Conservation (phyloP, 306 rosid species). For the Prinsepia uniflora region DNA sequence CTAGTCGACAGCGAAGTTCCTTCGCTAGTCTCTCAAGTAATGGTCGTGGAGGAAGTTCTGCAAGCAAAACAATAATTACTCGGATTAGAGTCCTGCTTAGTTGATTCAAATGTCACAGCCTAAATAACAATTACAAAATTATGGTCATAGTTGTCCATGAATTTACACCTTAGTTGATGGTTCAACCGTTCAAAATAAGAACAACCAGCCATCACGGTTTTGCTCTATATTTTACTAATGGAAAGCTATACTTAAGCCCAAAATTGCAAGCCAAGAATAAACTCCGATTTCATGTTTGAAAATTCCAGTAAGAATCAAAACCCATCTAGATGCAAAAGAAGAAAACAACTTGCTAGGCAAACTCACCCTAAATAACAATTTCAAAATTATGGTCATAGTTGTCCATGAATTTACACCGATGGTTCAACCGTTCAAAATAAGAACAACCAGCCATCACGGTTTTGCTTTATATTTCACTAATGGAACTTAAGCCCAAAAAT, state of each 20-base stretch:
- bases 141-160: background rate
- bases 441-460: background rate
- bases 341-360: slow-evolving; percentile 2
- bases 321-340: background rate
- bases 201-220: background rate
- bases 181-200: slow-evolving; percentile 8
- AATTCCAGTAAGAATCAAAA: background rate
- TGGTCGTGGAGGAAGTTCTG: slow-evolving; percentile 96
- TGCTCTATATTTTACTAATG: background rate
- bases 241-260: background rate
- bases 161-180: background rate
- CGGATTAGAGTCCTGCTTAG: slow-evolving; percentile 22
- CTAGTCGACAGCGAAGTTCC: slow-evolving; percentile 77
- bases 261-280: slow-evolving; percentile 8
- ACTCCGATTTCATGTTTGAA: background rate
- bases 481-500: background rate
- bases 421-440: slow-evolving; percentile 10
- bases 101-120: background rate
- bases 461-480: background rate
- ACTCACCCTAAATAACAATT: slow-evolving; percentile 54
- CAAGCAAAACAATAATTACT: slow-evolving; percentile 22
- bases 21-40: slow-evolving; percentile 80
- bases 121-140: slow-evolving; percentile 14
- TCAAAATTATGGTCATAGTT: slow-evolving; percentile 8
- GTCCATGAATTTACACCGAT: background rate